These are phyloP conservation scores for Trichoderma endophyticum DNA, from an alignment of 2,329 filamentous ascomycete genomes.

Conservation along the genomic window DNA sequence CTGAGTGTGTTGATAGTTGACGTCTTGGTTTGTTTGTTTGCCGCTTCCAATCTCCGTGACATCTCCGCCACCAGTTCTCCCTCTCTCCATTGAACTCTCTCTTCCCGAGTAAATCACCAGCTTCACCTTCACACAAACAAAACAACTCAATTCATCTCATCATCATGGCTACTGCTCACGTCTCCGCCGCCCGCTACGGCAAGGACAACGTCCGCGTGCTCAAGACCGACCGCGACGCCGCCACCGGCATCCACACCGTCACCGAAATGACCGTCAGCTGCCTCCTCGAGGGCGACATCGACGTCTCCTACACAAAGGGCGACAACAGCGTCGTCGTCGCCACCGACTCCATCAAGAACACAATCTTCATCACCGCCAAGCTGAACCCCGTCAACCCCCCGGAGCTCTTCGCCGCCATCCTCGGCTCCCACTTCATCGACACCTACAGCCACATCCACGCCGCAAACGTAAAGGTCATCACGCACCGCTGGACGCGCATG, in stretches of 20 bases:
- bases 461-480: slow-evolving; percentile 76
- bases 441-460: slow-evolving; percentile 84
- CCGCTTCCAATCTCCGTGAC: background rate
- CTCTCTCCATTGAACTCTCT: background rate
- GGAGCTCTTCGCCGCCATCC: slow-evolving; percentile 81
- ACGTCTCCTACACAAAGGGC: slow-evolving; percentile 81
- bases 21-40: background rate
- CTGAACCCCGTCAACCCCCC: slow-evolving; percentile 88
- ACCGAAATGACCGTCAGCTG: slow-evolving; percentile 94
- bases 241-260: slow-evolving; percentile 76
- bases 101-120: background rate
- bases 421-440: slow-evolving; percentile 85
- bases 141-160: slow-evolving; percentile 17
- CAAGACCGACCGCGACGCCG: slow-evolving; percentile 82
- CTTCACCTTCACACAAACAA: slow-evolving; percentile 1
- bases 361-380: slow-evolving; percentile 91
- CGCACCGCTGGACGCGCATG: slow-evolving; percentile 91
- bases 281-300: slow-evolving; percentile 88
- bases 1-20: background rate
- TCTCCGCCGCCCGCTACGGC: slow-evolving; percentile 70
- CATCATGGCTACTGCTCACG: slow-evolving; percentile 46
- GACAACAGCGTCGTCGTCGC: slow-evolving; percentile 96
- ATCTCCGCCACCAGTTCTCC: background rate
- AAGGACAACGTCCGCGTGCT: slow-evolving; percentile 98
- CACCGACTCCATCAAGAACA: slow-evolving; percentile 98